Evolutionary conservation across 1,284 basidiomycete genomes (phyloP).

Genomic region (Quambalaria eucalypti): DNA sequence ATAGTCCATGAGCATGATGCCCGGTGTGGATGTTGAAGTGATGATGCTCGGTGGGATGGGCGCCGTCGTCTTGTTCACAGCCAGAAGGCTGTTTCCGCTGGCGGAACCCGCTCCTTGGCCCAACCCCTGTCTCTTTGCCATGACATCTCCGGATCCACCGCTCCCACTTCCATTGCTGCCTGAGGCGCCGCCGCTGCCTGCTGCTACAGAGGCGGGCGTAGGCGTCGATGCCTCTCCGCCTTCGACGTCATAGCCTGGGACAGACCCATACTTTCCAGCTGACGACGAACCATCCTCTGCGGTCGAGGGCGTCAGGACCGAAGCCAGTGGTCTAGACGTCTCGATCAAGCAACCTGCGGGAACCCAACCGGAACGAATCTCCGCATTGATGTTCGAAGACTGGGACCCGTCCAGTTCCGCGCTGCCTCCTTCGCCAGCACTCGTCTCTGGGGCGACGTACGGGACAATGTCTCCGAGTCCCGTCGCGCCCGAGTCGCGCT

Average conservation of each 20-base stretch:
- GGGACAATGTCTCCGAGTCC: constrained; percentile 74
- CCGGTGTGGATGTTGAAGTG: constrained; percentile 85
- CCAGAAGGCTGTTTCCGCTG: not conserved
- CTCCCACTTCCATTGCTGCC: not conserved
- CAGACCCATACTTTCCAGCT: not conserved
- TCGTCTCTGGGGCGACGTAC: constrained; percentile 62
- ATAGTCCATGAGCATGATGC: constrained; percentile 89
- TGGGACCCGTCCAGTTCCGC: constrained; percentile 49
- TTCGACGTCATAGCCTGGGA: not conserved
- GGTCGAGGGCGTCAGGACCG: too few species aligned
- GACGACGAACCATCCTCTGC: not conserved
- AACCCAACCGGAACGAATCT: constrained; percentile 44
- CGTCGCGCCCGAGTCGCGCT: constrained; percentile 65
- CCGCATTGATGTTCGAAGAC: constrained; percentile 1
- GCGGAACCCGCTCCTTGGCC: not conserved
- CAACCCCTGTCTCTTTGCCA: not conserved
- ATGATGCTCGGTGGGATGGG: constrained; percentile 79
- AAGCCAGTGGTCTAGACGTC: constrained; percentile 52
- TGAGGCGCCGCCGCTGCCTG: not conserved
- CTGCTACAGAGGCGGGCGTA: not conserved
- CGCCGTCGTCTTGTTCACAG: constrained; percentile 35
- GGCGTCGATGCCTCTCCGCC: not conserved
- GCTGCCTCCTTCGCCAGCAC: constrained; percentile 80
- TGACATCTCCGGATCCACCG: not conserved
- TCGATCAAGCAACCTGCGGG: constrained; percentile 75